A percentile compares a stretch with the other conserved stretches of the same genome.
These are phyloP conservation scores for Phytophthora sojae DNA, from an alignment of 352 stramenopile genomes.

Conservation along the genomic window DNA sequence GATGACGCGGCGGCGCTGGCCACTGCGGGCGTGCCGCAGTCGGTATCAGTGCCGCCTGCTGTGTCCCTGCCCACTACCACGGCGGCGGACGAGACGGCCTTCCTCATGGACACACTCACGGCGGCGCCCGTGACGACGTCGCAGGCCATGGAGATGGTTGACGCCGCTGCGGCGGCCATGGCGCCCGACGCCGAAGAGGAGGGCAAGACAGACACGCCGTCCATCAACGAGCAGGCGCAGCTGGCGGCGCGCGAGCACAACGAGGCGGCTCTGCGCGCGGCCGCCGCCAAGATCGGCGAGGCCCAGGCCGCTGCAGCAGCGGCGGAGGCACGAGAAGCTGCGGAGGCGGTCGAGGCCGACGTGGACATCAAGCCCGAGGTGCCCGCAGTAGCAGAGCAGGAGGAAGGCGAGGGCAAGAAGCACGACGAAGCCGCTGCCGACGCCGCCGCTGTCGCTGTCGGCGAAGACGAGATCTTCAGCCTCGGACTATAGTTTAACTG, in stretches of 20 bases:
- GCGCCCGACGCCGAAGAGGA: conserved; percentile 19
- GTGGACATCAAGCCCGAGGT: conserved; percentile 2
- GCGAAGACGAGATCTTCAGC: conserved; percentile 85
- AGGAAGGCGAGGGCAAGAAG: conserved; percentile 5
- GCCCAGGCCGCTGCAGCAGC: conserved; percentile 9
- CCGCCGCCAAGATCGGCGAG: conserved; percentile 33
- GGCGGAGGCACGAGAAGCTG: neutral
- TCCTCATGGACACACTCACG: conserved; percentile 41
- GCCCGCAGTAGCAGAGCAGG: conserved; percentile 1
- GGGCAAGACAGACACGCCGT: conserved; percentile 46
- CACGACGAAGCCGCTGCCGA: conserved; percentile 1
- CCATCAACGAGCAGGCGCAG: conserved; percentile 55
- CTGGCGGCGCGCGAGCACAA: conserved; percentile 50
- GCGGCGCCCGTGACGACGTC: conserved; percentile 22
- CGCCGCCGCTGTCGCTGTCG: conserved; percentile 13
- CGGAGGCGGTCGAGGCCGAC: conserved; percentile 22
- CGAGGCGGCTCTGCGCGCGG: conserved; percentile 40
- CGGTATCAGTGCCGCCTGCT: conserved; percentile 16
- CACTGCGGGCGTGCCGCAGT: conserved; percentile 5
- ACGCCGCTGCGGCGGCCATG: conserved; percentile 13
- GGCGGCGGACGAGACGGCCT: conserved; percentile 36
- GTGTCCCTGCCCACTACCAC: conserved; percentile 15
- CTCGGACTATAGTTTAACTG: conserved; percentile 66
- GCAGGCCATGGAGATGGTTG: conserved; percentile 27
- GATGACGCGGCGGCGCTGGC: conserved; percentile 7